A percentile compares a stretch with the other conserved stretches of the same genome.
phyloP scores from a whole-genome alignment of 192 early-diverging fungal genomes.

The Rhizoclosmatium sp. region DNA sequence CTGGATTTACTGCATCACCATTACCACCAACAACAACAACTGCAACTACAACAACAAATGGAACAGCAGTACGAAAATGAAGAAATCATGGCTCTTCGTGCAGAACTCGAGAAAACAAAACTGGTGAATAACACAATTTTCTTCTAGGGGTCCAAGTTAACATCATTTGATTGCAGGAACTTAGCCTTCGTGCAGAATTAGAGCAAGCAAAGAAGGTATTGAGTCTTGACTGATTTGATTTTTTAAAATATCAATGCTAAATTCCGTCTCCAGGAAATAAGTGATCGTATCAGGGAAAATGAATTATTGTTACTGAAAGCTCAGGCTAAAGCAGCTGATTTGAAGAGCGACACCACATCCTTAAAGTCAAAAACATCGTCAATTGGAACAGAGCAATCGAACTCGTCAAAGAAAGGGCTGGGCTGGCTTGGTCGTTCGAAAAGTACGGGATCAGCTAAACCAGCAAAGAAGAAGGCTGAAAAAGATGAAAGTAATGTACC shows the following conservation, averaged over 20 bases:
- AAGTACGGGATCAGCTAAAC: no score
- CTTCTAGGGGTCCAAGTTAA: constrained; percentile 1
- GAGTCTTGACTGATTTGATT: constrained; percentile 23
- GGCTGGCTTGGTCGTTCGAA: no score
- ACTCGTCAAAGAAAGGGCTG: no score
- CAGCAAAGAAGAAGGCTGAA: no score
- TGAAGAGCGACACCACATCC: no score
- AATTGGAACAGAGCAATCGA: no score
- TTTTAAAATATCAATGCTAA: neutral
- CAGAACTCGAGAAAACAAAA: constrained; percentile 14
- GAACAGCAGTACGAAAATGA: neutral
- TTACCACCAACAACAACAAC: constrained; percentile 27
- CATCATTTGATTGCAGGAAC: no score
- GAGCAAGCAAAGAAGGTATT: neutral
- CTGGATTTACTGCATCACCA: neutral
- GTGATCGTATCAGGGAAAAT: neutral
- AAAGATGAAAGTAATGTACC: no score
- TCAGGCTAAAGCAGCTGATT: no score
- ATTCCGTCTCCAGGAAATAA: neutral
- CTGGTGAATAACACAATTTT: constrained; percentile 35
- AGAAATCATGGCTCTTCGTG: constrained; percentile 31
- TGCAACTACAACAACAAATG: constrained; percentile 14
- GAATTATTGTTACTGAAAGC: neutral
- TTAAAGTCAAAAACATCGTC: no score
- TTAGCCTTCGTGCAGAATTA: no score